Evolutionary conservation across 176 grass and related monocot species (phyloP), one percentile per base, ranked within the genome.

Genomic region (Musa beccarii): DNA sequence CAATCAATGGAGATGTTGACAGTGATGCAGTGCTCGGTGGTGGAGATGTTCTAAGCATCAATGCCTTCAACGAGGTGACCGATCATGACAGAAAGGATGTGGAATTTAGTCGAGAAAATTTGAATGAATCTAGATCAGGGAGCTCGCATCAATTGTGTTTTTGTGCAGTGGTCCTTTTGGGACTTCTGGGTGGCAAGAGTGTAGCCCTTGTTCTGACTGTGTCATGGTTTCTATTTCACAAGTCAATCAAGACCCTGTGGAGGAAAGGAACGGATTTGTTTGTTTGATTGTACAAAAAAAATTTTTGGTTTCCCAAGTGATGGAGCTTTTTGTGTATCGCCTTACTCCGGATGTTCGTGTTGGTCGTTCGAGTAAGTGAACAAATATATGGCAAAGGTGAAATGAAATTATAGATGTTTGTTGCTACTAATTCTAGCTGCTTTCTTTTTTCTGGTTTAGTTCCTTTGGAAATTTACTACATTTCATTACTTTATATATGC

Each of bases 171-270:
- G 67, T 86, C 69, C 80, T 93, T 17, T 68, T 85, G 0, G 95
- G 88, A 16, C 88, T 98, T 19, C 24, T 87, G 11, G 86, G 51
- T 56, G 95, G 95, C 7, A 99, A 83, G 72, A 59, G 80, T 28
- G 72, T 72, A 71, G 90, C 95, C 9, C 57, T 89, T 74, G 78
- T 77, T 71, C 78, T 99, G 11, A 84, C 86, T 21, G 63, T 91
- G 49, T 76, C 89, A 78, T 89, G 72, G 79, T 63, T 66, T 24
- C 65, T 83, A 51, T 86, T 87, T 76, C 68, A 69, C 75, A 78
- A 54, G 53, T 59, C 59, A 13, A 68, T 68, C 20, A 64, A 89
- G 49, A 73, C 81, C 11, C 11, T 53, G 53, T 68, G 43, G 53
- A 82, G 51, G 56, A 88, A 81, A 12, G 34, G 16, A 17, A 72